These are phyloP conservation scores for Globisporangium recalcitrans DNA, from an alignment of 352 stramenopile species.

Conservation along the genomic window DNA sequence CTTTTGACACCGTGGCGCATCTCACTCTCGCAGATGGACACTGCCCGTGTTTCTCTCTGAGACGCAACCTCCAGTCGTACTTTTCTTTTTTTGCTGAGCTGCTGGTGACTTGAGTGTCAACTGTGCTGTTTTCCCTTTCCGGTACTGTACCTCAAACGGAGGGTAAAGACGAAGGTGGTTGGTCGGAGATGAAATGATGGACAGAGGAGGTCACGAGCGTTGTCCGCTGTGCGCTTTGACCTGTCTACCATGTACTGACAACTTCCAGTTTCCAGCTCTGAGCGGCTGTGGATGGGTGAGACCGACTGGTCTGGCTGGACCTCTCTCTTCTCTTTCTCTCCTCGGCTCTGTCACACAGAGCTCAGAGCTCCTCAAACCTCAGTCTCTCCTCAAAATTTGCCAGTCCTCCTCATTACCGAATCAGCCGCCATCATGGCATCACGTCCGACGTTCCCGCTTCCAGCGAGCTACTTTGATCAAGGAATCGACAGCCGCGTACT, in stretches of 20 bases:
- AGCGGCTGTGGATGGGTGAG: background rate
- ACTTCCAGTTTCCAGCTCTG: background rate
- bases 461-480: slow-evolving; percentile 20
- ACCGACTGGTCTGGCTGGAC: background rate
- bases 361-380: background rate
- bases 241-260: background rate
- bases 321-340: background rate
- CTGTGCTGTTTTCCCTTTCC: background rate
- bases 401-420: background rate
- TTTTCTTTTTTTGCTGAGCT: background rate
- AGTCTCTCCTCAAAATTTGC: too few relatives aligned
- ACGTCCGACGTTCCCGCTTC: slow-evolving; percentile 17
- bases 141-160: background rate
- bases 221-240: too few relatives aligned
- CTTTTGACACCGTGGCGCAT: too few relatives aligned
- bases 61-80: background rate
- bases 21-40: background rate
- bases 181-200: background rate
- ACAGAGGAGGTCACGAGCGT: too few relatives aligned
- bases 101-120: background rate
- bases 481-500: slow-evolving; percentile 10
- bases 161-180: background rate
- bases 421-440: background rate
- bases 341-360: background rate
- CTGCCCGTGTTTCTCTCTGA: background rate